A percentile compares a stretch with the other conserved stretches of the same genome.
Evolutionary conservation across 805 yeast species (phyloP).

Genomic region (Candida verbasci): DNA sequence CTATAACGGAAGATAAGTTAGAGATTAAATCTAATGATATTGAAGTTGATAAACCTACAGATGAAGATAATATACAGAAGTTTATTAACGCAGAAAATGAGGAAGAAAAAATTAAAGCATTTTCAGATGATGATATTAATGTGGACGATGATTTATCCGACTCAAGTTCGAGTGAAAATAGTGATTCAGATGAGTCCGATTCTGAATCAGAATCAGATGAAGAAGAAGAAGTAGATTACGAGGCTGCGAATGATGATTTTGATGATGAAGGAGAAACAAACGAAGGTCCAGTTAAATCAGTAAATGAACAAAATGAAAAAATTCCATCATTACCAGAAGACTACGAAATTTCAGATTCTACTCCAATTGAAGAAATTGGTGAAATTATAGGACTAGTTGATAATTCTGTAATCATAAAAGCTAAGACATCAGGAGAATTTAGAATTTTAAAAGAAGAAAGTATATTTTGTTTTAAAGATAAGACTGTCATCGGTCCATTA

Average conservation of each 20-base stretch:
- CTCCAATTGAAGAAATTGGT: slow-evolving; percentile 73
- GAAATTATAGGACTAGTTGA: slow-evolving; percentile 65
- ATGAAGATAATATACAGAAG: no score
- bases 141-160: slow-evolving; percentile 14
- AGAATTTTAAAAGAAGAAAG: slow-evolving; percentile 78
- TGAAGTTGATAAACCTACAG: background rate
- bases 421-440: slow-evolving; percentile 76
- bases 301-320: slow-evolving; percentile 70
- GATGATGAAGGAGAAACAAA: slow-evolving; percentile 44
- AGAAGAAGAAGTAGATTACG: slow-evolving; percentile 50
- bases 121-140: slow-evolving; percentile 27
- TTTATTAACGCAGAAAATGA: background rate
- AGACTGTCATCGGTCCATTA: slow-evolving; percentile 66
- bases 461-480: slow-evolving; percentile 70
- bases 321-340: slow-evolving; percentile 67
- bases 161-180: slow-evolving; percentile 3
- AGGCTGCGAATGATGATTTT: no score
- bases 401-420: slow-evolving; percentile 65
- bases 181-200: slow-evolving; percentile 15
- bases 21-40: background rate
- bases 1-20: background rate
- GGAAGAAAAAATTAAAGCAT: slow-evolving; percentile 6
- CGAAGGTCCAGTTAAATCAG: slow-evolving; percentile 69
- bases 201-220: slow-evolving; percentile 21
- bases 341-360: slow-evolving; percentile 51